These are phyloP conservation scores for Senna tora DNA, from an alignment of 306 rosid species.

Conservation along the genomic window DNA sequence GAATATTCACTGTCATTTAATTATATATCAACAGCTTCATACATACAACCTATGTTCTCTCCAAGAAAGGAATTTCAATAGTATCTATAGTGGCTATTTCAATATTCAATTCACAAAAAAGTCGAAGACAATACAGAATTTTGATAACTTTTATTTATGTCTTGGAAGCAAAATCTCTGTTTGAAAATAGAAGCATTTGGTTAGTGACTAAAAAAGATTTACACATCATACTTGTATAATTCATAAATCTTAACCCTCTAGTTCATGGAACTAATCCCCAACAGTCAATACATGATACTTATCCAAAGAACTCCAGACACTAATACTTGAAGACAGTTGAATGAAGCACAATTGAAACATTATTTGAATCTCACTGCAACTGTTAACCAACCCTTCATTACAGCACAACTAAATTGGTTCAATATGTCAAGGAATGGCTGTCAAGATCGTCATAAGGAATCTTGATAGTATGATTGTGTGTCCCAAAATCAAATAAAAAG, in stretches of 20 bases:
- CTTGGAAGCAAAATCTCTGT: neutral
- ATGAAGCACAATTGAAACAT: neutral
- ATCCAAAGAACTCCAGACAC: neutral
- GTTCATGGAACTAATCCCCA: neutral
- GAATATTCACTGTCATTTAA: no score
- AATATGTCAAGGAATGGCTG: conserved; percentile 1
- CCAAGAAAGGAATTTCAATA: neutral
- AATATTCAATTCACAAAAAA: conserved; percentile 17
- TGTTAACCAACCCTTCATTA: neutral
- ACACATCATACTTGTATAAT: neutral
- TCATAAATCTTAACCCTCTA: neutral
- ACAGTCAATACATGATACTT: neutral
- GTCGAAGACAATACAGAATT: neutral
- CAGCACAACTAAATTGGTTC: neutral
- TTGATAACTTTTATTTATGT: neutral
- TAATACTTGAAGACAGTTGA: neutral
- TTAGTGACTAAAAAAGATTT: neutral
- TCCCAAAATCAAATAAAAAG: neutral
- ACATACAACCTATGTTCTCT: no score
- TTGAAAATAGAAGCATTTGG: neutral
- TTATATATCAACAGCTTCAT: no score
- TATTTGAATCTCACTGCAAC: neutral
- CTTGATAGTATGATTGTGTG: no score
- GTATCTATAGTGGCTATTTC: conserved; percentile 3
- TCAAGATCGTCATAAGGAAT: neutral